Conservation (phyloP, 345 rosid genomes). For the Physaria fendleri region DNA sequence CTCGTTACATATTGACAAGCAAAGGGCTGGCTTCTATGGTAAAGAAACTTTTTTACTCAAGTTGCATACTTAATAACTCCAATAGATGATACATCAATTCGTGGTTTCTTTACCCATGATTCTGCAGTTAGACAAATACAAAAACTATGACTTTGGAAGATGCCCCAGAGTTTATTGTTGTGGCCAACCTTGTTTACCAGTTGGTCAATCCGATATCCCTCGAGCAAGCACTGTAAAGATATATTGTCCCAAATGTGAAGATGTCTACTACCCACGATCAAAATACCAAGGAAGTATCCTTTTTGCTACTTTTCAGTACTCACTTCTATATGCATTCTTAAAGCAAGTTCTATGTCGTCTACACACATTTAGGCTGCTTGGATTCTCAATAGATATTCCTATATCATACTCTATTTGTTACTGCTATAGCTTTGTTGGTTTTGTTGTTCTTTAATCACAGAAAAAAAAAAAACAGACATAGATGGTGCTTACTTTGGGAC, state of each 20-base stretch:
- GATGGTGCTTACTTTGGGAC: too few species aligned
- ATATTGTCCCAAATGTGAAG: too few species aligned
- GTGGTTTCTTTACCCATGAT: background rate
- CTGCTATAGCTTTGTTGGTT: too few species aligned
- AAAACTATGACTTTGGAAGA: slow-evolving; percentile 89
- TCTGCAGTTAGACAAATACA: slow-evolving; percentile 40
- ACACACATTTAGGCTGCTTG: background rate
- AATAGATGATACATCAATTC: background rate
- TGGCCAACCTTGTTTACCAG: slow-evolving; percentile 98
- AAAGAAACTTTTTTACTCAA: slow-evolving; percentile 19
- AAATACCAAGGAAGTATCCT: too few species aligned
- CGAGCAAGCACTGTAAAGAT: too few species aligned
- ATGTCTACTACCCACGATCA: too few species aligned
- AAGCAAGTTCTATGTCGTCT: background rate
- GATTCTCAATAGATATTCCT: too few species aligned
- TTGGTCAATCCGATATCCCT: too few species aligned
- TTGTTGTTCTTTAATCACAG: too few species aligned
- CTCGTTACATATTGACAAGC: slow-evolving; percentile 87
- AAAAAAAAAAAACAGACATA: too few species aligned
- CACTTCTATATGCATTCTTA: slow-evolving; percentile 2
- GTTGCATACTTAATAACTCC: background rate
- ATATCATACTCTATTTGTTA: too few species aligned
- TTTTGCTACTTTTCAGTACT: background rate
- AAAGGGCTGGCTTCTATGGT: slow-evolving; percentile 98
- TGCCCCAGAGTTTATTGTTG: slow-evolving; percentile 98